Conservation (phyloP, 768 basidiomycete genomes). For the Rhodotorula babjevae region DNA sequence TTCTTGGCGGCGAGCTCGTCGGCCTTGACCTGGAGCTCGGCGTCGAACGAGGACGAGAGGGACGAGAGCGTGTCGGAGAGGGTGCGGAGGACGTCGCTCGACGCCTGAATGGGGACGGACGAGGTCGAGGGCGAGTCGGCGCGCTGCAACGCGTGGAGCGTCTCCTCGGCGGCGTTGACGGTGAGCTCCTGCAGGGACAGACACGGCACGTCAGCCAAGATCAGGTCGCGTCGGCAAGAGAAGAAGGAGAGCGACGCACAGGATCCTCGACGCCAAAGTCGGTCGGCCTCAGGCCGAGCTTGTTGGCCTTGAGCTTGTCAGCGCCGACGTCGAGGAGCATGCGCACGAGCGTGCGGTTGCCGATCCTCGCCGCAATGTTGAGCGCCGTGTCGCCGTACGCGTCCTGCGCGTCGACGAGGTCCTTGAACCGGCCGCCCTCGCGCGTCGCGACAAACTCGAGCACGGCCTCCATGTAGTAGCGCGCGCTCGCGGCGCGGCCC, state of each 20-base stretch:
- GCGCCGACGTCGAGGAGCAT: constrained; percentile 88
- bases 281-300: constrained; percentile 82
- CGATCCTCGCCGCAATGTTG: constrained; percentile 90
- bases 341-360: constrained; percentile 78
- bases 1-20: constrained; percentile 82
- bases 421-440: constrained; percentile 63
- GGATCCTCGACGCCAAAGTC: constrained; percentile 75
- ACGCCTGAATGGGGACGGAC: constrained; percentile 63
- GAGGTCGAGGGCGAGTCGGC: background rate
- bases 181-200: constrained; percentile 62
- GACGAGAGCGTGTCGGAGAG: constrained; percentile 78
- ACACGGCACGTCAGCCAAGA: too few relatives aligned
- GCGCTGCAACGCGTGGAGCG: constrained; percentile 44
- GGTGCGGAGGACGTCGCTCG: constrained; percentile 79
- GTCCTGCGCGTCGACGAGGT: constrained; percentile 84
- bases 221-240: constrained; percentile 45
- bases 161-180: constrained; percentile 61
- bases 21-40: constrained; percentile 80
- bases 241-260: background rate
- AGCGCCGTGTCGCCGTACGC: constrained; percentile 92
- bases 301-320: constrained; percentile 80
- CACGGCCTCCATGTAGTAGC: constrained; percentile 86
- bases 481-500: constrained; percentile 73
- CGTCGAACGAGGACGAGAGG: constrained; percentile 69
- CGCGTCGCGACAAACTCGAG: constrained; percentile 65